Percentiles rank a stretch among this genome's conserved stretches.
phyloP scores from a whole-genome alignment of 805 yeast genomes.

The Nakazawaea holstii region DNA sequence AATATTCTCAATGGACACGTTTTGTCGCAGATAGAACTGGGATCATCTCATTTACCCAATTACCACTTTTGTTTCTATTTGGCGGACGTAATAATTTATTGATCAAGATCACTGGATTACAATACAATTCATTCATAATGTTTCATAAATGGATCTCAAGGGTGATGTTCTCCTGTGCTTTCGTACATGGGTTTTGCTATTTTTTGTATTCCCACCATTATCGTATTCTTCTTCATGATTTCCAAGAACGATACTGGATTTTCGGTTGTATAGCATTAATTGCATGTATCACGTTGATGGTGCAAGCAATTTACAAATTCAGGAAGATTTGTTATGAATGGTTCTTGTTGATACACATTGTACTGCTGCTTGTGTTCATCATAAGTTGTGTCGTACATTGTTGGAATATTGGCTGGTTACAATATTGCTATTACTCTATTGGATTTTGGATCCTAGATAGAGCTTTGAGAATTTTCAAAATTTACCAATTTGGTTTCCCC shows the following conservation, averaged over 20 bases:
- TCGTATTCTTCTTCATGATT: slow-evolving; percentile 1
- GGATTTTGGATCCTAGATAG: slow-evolving; percentile 39
- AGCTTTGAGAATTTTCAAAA: slow-evolving; percentile 27
- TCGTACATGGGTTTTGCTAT: slow-evolving; percentile 23
- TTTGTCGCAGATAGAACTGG: slow-evolving; percentile 55
- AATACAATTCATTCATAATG: slow-evolving; percentile 33
- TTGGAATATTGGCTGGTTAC: slow-evolving; percentile 31
- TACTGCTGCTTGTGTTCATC: slow-evolving; percentile 37
- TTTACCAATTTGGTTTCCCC: slow-evolving; percentile 24
- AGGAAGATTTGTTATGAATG: slow-evolving; percentile 43
- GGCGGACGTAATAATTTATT: slow-evolving; percentile 56
- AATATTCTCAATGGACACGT: slow-evolving; percentile 24
- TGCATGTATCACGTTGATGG: slow-evolving; percentile 34
- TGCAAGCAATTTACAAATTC: slow-evolving; percentile 40
- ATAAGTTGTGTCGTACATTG: slow-evolving; percentile 45
- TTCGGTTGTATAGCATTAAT: slow-evolving; percentile 25
- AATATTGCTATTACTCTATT: slow-evolving; percentile 32
- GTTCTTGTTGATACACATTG: slow-evolving; percentile 37
- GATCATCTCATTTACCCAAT: slow-evolving; percentile 33
- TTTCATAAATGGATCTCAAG: slow-evolving; percentile 42
- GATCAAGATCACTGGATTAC: slow-evolving; percentile 48
- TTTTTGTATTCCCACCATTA: slow-evolving; percentile 24
- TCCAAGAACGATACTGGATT: slow-evolving; percentile 12
- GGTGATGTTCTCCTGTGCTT: slow-evolving; percentile 20
- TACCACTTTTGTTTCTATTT: slow-evolving; percentile 47